These are phyloP conservation scores for Lachnellula arida DNA, from an alignment of 2,329 filamentous ascomycete species.

Conservation along the genomic window DNA sequence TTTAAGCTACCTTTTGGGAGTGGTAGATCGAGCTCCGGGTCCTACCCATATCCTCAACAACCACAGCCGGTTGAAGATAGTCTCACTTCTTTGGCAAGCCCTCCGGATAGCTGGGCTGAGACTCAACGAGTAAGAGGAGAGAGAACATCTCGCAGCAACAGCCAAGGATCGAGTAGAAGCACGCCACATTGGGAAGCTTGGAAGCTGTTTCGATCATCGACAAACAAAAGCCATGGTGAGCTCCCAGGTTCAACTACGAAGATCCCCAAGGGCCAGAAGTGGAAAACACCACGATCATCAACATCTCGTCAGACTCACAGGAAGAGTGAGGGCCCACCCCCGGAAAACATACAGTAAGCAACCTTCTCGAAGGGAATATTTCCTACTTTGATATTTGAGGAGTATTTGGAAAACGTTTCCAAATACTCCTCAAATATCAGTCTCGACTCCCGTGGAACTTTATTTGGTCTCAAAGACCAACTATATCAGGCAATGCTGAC, in stretches of 20 bases:
- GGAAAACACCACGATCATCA: not conserved
- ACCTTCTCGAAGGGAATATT: too few relatives aligned
- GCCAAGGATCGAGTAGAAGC: not conserved
- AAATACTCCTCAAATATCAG: too few relatives aligned
- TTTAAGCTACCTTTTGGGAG: not conserved
- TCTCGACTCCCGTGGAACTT: too few relatives aligned
- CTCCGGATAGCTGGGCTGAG: not conserved
- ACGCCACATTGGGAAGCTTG: not conserved
- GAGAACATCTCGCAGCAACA: not conserved
- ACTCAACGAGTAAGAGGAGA: not conserved
- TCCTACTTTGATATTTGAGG: too few relatives aligned
- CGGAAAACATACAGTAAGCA: not conserved
- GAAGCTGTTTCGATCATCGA: not conserved
- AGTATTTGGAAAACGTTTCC: too few relatives aligned
- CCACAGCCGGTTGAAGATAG: not conserved
- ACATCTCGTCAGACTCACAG: not conserved
- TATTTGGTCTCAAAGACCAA: too few relatives aligned
- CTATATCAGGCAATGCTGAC: too few relatives aligned
- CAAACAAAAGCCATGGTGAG: not conserved
- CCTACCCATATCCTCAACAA: not conserved
- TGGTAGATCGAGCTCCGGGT: not conserved
- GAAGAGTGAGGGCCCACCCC: not conserved
- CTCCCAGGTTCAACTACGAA: not conserved
- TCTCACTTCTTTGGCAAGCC: not conserved
- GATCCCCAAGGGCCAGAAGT: not conserved